Evolutionary conservation across 257 asterid genomes (phyloP).

Genomic region (Mitragyna speciosa): DNA sequence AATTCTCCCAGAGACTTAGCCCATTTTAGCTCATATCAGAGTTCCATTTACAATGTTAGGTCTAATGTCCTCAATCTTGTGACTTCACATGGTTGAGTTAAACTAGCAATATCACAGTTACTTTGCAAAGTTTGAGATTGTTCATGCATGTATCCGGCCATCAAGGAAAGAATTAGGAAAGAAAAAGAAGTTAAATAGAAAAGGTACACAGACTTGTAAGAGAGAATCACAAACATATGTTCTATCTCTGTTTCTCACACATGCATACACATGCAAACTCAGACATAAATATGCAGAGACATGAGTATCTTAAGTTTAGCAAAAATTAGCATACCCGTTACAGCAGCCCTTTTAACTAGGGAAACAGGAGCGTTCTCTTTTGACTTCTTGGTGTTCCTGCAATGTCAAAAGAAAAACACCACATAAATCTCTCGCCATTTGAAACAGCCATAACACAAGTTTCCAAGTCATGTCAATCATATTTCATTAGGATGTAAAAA

Average conservation of each 20-base stretch:
- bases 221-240: not conserved
- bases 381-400: constrained; percentile 79
- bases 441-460: not conserved
- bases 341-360: constrained; percentile 81
- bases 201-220: not conserved
- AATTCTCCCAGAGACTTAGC: not conserved
- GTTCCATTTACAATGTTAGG: no score
- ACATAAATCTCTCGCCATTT: not conserved
- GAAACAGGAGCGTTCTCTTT: no score
- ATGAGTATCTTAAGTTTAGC: not conserved
- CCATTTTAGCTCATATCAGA: not conserved
- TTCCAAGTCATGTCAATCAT: not conserved
- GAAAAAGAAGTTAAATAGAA: not conserved
- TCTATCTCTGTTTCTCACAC: not conserved
- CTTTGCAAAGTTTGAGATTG: not conserved
- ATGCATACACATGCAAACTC: not conserved
- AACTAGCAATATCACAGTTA: not conserved
- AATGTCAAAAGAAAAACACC: constrained; percentile 6
- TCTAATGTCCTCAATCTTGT: not conserved
- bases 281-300: not conserved
- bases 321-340: constrained; percentile 70
- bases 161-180: not conserved
- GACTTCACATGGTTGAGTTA: not conserved
- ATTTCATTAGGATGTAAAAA: no score
- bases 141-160: not conserved